These are phyloP conservation scores for Aureobasidium musti DNA, from an alignment of 2,329 filamentous ascomycete genomes.

Conservation along the genomic window DNA sequence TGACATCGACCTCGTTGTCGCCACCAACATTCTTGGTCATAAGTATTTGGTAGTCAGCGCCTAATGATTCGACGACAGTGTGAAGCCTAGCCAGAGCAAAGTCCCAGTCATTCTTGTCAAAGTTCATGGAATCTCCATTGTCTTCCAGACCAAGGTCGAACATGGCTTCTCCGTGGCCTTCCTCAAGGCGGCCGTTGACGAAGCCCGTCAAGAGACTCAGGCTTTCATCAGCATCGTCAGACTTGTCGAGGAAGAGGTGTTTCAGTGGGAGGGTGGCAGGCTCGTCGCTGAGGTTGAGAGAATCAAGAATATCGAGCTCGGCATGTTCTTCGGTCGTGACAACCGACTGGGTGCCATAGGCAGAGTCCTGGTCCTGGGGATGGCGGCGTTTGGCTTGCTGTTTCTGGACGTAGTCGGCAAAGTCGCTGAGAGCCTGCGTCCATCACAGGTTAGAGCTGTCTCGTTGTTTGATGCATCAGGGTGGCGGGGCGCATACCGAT, in stretches of 20 bases:
- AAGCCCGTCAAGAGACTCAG: conserved; percentile 65
- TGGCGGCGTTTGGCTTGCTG: conserved; percentile 72
- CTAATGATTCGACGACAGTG: conserved; percentile 63
- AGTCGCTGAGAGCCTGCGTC: conserved; percentile 78
- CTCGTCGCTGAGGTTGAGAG: conserved; percentile 69
- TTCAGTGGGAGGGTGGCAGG: conserved; percentile 69
- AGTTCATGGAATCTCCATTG: conserved; percentile 78
- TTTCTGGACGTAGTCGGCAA: conserved; percentile 95
- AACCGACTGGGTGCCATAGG: conserved; percentile 38
- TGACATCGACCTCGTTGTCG: conserved; percentile 67
- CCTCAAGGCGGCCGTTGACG: conserved; percentile 68
- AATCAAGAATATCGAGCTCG: conserved; percentile 88
- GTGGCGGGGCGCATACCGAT: conserved; percentile 58
- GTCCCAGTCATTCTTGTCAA: conserved; percentile 75
- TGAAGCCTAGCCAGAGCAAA: conserved; percentile 66
- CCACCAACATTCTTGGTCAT: conserved; percentile 90
- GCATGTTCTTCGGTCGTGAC: conserved; percentile 67
- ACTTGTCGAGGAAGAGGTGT: conserved; percentile 67
- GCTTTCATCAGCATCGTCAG: conserved; percentile 59
- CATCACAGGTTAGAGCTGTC: neutral
- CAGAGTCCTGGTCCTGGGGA: conserved; percentile 38
- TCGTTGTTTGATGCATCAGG: neutral
- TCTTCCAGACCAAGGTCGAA: conserved; percentile 93
- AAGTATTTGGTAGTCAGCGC: conserved; percentile 77
- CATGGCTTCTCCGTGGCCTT: conserved; percentile 84